Evolutionary conservation across 1,139 yeast genomes (phyloP).

Genomic region (Kodamaea anthophila): DNA sequence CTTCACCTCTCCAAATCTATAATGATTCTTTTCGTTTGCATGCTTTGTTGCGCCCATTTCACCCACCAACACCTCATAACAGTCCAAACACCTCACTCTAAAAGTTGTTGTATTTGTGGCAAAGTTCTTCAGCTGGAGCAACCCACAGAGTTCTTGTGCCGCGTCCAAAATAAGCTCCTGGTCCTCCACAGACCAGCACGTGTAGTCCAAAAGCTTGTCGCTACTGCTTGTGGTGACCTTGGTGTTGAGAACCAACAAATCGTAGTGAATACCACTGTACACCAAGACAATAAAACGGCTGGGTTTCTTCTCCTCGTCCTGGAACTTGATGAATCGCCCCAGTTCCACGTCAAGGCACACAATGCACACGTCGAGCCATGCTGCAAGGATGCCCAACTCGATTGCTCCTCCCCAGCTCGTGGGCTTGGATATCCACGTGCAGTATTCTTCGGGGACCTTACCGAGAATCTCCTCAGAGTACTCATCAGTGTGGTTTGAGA

Average conservation of each 20-base stretch:
- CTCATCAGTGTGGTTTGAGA: slow-evolving; percentile 34
- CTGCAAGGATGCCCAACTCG: slow-evolving; percentile 62
- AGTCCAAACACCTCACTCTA: slow-evolving; percentile 51
- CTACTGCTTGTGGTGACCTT: slow-evolving; percentile 14
- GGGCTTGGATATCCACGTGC: slow-evolving; percentile 54
- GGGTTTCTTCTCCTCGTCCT: slow-evolving; percentile 24
- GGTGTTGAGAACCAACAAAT: slow-evolving; percentile 45
- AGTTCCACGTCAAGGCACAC: slow-evolving; percentile 66
- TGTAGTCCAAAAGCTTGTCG: slow-evolving; percentile 8
- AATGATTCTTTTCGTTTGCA: slow-evolving; percentile 60
- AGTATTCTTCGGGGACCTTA: slow-evolving; percentile 43
- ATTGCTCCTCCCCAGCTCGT: slow-evolving; percentile 88
- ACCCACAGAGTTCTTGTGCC: slow-evolving; percentile 35
- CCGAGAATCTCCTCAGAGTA: slow-evolving; percentile 62
- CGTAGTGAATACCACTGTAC: slow-evolving; percentile 76
- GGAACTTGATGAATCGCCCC: slow-evolving; percentile 52
- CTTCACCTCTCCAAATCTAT: slow-evolving; percentile 56
- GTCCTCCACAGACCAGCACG: slow-evolving; percentile 12
- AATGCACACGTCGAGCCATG: slow-evolving; percentile 47
- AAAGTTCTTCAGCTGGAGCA: slow-evolving; percentile 49
- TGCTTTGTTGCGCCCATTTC: slow-evolving; percentile 65
- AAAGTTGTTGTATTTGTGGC: slow-evolving; percentile 65
- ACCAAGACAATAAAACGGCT: slow-evolving; percentile 46
- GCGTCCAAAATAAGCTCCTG: slow-evolving; percentile 24
- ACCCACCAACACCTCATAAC: slow-evolving; percentile 51